Evolutionary conservation across 495 filamentous ascomycete genomes (phyloP).

Genomic region (Annulohypoxylon maeteangense): DNA sequence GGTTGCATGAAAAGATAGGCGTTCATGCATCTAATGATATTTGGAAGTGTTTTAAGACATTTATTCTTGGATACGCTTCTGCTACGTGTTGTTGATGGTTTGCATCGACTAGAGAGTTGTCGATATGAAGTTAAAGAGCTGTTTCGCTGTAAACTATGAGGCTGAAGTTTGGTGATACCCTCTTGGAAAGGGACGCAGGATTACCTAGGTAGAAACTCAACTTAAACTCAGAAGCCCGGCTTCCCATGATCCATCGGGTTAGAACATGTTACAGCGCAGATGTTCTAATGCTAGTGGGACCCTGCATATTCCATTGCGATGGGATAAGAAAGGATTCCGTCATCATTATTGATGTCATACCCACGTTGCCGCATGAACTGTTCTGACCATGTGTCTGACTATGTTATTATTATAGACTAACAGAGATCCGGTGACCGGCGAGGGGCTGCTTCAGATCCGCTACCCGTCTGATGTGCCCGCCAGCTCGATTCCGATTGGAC

Average conservation of each 20-base stretch:
- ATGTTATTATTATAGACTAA: slow-evolving; percentile 6
- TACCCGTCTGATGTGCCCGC: slow-evolving; percentile 5
- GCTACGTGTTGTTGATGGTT: slow-evolving; percentile 12
- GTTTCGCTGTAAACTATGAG: background rate
- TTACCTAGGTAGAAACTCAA: background rate
- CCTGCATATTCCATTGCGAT: slow-evolving; percentile 14
- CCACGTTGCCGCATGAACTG: slow-evolving; percentile 9
- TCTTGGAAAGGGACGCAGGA: background rate
- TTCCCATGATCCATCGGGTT: background rate
- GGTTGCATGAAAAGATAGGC: slow-evolving; percentile 26
- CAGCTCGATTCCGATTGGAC: slow-evolving; percentile 23
- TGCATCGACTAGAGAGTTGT: background rate
- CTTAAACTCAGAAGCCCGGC: background rate
- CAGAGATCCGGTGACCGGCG: slow-evolving; percentile 34
- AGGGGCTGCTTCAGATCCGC: slow-evolving; percentile 21
- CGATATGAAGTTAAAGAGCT: background rate
- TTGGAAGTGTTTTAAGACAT: slow-evolving; percentile 8
- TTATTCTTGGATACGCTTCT: slow-evolving; percentile 1
- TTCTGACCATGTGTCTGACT: slow-evolving; percentile 3
- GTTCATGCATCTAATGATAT: slow-evolving; percentile 12
- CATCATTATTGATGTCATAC: slow-evolving; percentile 24
- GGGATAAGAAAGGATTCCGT: slow-evolving; percentile 1
- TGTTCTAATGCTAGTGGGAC: slow-evolving; percentile 3
- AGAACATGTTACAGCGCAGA: slow-evolving; percentile 7
- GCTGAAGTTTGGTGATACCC: background rate